Evolutionary conservation across 768 basidiomycete species (phyloP), one percentile per base, ranked within the genome.

Genomic region (Candolleomyces efflorescens): DNA sequence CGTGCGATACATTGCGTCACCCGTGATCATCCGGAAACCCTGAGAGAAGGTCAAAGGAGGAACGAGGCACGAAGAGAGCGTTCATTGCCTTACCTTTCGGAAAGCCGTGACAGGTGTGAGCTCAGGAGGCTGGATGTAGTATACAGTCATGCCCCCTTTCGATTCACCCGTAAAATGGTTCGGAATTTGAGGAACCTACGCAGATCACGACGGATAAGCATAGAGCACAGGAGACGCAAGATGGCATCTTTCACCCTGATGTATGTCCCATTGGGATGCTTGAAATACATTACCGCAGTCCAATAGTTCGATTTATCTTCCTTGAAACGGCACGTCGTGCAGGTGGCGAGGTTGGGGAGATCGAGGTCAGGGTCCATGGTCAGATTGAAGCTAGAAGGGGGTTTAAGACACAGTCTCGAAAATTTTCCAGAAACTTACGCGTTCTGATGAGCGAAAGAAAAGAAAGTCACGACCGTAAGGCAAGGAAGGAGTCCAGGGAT

Each of bases 11-110:
- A 59, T 54, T 3, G 58, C 44, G 46, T 59, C 37, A 6, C 51
- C 58, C 6, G 58, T 59, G 32, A 59, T 59, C 58, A 59, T 59
- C 7, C 53, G 23, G 53, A 59, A 59, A 7, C 58, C 58, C 58
- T 59, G 22, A 3, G 32, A 5, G 10, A 7, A 15, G 45, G 27
- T 38, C 13, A 44, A 5, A 24, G 24, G 23, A 38, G 46, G 13
- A 11, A 10, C 12, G n/a, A 24, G 10, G 13, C 18, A 15, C 12
- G 46, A 15, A 24, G n/a, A n/a, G n/a, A n/a, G n/a, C n/a, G n/a
- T 20, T 24, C 41, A 43, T 15, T 17, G 41, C 41, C 5, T 20
- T 51, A 54, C 58, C 52, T 59, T 59, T 13, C 52, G 52, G 45
- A 59, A 54, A 23, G 58, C 58, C 1, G 58, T 59, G 13, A 59